Percentiles rank a stretch among this genome's conserved stretches.
Conservation (phyloP, 1,284 basidiomycete species). For the Fistulinella cinereoalba region DNA sequence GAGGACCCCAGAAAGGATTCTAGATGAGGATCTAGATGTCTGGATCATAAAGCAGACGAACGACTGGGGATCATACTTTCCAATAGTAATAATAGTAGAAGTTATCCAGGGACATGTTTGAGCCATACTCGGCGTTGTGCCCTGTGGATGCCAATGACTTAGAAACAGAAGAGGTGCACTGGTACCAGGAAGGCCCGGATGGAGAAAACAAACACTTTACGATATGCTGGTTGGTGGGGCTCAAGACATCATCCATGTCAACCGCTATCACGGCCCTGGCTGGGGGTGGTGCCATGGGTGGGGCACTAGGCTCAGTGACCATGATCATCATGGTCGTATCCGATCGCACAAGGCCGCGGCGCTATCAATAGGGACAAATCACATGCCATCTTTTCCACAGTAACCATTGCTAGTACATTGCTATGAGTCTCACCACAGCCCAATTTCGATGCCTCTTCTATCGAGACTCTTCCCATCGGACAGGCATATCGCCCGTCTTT, state of each 20-base stretch:
- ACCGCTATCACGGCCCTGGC: slow-evolving; percentile 57
- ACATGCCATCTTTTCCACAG: neutral
- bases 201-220: slow-evolving; percentile 54
- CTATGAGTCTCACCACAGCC: neutral
- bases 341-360: too few species aligned
- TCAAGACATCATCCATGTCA: slow-evolving; percentile 77
- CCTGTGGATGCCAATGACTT: slow-evolving; percentile 38
- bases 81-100: slow-evolving; percentile 51
- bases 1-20: slow-evolving; percentile 73
- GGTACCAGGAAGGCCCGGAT: neutral
- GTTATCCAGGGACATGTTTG: slow-evolving; percentile 44
- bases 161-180: neutral
- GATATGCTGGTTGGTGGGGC: slow-evolving; percentile 64
- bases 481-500: slow-evolving; percentile 38
- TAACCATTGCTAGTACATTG: too few species aligned
- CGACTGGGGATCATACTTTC: slow-evolving; percentile 22
- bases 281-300: neutral
- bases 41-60: slow-evolving; percentile 58
- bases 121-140: slow-evolving; percentile 68
- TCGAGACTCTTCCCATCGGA: slow-evolving; percentile 18
- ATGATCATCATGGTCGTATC: neutral
- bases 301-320: neutral
- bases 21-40: slow-evolving; percentile 24
- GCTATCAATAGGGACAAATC: neutral
- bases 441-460: slow-evolving; percentile 18